Base-by-base conservation (phyloP, 176 grass and related monocot species). In the Phoenix roebelenii region DNA sequence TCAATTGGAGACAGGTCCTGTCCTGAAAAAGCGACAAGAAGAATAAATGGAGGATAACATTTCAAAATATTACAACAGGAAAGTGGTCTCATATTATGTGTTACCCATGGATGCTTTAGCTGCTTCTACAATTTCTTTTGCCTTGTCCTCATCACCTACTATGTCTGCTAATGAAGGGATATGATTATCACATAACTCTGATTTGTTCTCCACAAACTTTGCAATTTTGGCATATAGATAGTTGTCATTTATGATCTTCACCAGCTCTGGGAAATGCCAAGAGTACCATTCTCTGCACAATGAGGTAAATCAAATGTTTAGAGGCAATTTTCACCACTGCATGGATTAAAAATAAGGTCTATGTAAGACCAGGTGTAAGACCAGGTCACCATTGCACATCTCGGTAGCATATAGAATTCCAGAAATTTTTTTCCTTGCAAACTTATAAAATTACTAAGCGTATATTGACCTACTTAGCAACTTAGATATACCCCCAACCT, bases 61-160 rank as follows among this genome's bases (percentile, higher is more conserved):
- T 28, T 54, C 16, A 4, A 18, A 53, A 14, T 12, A 54, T 51
- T 23, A 72, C 0, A 59, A 25, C 19, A 23, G 5, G n/a, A 54
- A 35, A 29, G 16, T 16, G 22, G 4, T 3, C 1, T 44, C 12
- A 44, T 2, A 44, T 15, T 39, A 35, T 4, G 29, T n/a, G 56
- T 66, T 95, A 89, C 85, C 89, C 89, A 95, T 95, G 3, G 85
- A 95, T 28, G 89, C 89, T 62, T 95, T 95, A 30, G 89, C 89
- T 63, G 89, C 89, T 83, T 89, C 85, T 25, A 95, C 78, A 77
- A 95, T 82, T 76, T 89, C 85, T 65, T 95, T 95, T 71, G 89
- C 89, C 69, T 95, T 95, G 22, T 89, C 89, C 72, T 83, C 75
- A 32, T 95, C 89, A 55, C 89, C 89, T 63, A 80, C 71, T 64